Evolutionary conservation across 192 early-diverging fungal genomes (phyloP).

Genomic region (Kickxella alabastrina): DNA sequence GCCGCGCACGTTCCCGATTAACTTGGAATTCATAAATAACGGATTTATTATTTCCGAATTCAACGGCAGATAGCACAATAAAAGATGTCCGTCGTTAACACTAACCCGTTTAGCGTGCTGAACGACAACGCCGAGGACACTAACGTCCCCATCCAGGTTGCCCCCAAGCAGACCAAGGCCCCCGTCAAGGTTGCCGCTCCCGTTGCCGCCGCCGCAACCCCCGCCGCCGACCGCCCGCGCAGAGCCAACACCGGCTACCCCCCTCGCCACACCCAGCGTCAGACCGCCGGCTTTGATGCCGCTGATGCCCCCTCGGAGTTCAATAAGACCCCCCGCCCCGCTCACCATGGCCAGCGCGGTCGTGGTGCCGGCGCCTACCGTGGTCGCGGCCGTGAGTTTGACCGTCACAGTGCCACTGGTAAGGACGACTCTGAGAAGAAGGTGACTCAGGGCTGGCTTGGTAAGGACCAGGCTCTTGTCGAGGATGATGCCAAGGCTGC

Average conservation of each 20-base stretch:
- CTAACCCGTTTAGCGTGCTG: constrained; percentile 68
- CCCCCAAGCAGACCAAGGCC: constrained; percentile 34
- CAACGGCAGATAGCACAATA: too few relatives aligned
- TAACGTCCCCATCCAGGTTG: constrained; percentile 34
- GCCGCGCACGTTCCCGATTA: too few relatives aligned
- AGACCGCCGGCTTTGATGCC: too few relatives aligned
- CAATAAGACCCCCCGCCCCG: too few relatives aligned
- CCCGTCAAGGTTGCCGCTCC: constrained; percentile 9
- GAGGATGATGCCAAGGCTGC: constrained; percentile 37
- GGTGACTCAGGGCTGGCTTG: constrained; percentile 81
- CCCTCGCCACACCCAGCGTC: too few relatives aligned
- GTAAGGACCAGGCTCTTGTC: constrained; percentile 34
- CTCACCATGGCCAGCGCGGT: constrained; percentile 27
- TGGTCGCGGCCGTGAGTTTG: constrained; percentile 69
- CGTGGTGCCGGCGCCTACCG: constrained; percentile 8
- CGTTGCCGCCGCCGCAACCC: constrained; percentile 21
- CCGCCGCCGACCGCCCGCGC: constrained; percentile 11
- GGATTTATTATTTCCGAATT: too few relatives aligned
- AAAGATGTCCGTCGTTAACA: constrained; percentile 57
- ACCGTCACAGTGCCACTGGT: constrained; percentile 83
- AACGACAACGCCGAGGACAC: constrained; percentile 57
- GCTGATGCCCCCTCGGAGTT: too few relatives aligned
- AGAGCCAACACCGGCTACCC: constrained; percentile 8
- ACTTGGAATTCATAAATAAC: too few relatives aligned
- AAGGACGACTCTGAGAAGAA: constrained; percentile 85